Conservation (phyloP, 495 filamentous ascomycete species). For the Amphirosellinia nigrospora region DNA sequence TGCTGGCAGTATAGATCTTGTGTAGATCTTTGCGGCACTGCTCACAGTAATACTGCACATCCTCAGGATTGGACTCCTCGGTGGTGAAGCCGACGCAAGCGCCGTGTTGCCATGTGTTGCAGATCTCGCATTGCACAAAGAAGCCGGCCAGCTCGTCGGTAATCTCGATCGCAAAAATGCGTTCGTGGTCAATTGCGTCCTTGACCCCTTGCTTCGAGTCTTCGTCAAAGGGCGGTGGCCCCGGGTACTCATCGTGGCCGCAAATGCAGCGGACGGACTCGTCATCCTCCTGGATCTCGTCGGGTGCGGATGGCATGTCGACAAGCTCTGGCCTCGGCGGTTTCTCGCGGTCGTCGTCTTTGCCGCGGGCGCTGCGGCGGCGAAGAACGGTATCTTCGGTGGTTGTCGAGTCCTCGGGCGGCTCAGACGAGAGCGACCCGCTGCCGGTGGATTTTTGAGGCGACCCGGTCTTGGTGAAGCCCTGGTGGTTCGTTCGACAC, state of each 20-base stretch:
- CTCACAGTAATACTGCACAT: constrained; percentile 91
- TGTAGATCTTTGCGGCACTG: constrained; percentile 91
- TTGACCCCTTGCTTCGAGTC: constrained; percentile 58
- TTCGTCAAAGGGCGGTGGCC: constrained; percentile 74
- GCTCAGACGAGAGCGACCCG: constrained; percentile 77
- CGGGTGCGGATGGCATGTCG: constrained; percentile 59
- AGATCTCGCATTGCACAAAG: constrained; percentile 97
- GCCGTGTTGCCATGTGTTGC: constrained; percentile 99
- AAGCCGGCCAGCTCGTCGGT: constrained; percentile 89
- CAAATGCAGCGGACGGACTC: constrained; percentile 95
- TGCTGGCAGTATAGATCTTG: constrained; percentile 74
- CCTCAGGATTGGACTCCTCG: constrained; percentile 83
- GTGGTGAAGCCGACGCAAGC: constrained; percentile 98
- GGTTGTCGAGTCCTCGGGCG: constrained; percentile 66
- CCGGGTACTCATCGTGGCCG: constrained; percentile 92
- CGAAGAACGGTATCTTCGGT: constrained; percentile 55
- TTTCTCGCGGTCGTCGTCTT: constrained; percentile 53
- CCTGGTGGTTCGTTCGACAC: constrained; percentile 73
- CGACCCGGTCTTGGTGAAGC: constrained; percentile 72
- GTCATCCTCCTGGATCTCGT: constrained; percentile 83
- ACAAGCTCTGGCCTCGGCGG: constrained; percentile 54
- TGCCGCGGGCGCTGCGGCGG: constrained; percentile 66
- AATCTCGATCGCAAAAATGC: constrained; percentile 68
- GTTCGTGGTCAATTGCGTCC: constrained; percentile 56
- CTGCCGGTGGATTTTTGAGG: constrained; percentile 75